These are phyloP conservation scores for Juglanconis oblonga DNA, from an alignment of 2,329 filamentous ascomycete genomes.

Conservation along the genomic window DNA sequence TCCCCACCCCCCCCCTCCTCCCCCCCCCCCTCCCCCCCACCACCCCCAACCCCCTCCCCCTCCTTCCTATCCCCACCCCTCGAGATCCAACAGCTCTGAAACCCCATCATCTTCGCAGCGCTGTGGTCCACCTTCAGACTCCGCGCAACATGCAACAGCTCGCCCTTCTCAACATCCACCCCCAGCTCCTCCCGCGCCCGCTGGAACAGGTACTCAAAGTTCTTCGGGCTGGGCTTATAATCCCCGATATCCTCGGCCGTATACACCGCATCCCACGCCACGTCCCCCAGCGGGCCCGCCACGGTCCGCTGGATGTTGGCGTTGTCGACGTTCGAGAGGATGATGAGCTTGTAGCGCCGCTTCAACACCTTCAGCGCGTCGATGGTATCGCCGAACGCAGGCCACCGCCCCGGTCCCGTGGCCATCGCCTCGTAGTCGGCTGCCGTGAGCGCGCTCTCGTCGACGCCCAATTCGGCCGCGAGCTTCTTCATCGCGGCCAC, in stretches of 20 bases:
- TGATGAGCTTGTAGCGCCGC: slow-evolving; percentile 49
- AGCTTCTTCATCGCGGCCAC: slow-evolving; percentile 43
- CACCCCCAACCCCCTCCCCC: slow-evolving; percentile 19
- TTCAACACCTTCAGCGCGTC: slow-evolving; percentile 47
- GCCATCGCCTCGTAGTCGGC: slow-evolving; percentile 49
- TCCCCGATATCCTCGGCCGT: slow-evolving; percentile 69
- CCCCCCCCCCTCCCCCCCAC: slow-evolving; percentile 29
- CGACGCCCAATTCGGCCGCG: slow-evolving; percentile 39
- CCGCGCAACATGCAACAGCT: slow-evolving; percentile 67
- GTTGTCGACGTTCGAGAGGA: slow-evolving; percentile 59
- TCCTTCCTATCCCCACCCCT: slow-evolving; percentile 40
- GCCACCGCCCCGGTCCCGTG: slow-evolving; percentile 49
- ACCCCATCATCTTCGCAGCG: slow-evolving; percentile 57
- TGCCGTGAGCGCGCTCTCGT: slow-evolving; percentile 25
- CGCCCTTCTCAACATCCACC: slow-evolving; percentile 42
- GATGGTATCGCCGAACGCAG: slow-evolving; percentile 56
- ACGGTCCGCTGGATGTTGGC: slow-evolving; percentile 33
- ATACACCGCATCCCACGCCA: slow-evolving; percentile 59
- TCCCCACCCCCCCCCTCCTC: slow-evolving; percentile 31
- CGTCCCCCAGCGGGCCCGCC: slow-evolving; percentile 40
- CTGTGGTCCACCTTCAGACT: slow-evolving; percentile 66
- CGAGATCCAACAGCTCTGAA: slow-evolving; percentile 65
- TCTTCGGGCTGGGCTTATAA: slow-evolving; percentile 65
- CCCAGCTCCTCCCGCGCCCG: slow-evolving; percentile 52
- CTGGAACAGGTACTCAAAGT: slow-evolving; percentile 64